Base-by-base conservation (phyloP, 495 filamentous ascomycete genomes). In the Talaromyces proteolyticus region DNA sequence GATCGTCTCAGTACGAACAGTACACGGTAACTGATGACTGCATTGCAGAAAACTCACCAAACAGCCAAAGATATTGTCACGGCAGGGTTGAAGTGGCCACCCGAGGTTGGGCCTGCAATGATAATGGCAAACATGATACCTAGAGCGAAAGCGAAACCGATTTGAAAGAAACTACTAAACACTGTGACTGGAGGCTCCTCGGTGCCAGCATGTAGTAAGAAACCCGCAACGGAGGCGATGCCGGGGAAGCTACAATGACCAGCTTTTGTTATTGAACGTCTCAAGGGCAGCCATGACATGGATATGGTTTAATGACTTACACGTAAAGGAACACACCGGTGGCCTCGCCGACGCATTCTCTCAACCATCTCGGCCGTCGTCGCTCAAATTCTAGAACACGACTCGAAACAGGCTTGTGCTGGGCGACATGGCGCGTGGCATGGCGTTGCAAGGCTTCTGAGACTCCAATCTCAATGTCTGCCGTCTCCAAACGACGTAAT, bases 71-170 rank as follows among this genome's bases (percentile, higher is more conserved):
- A 68, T 26, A 79, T 60, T 4, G 75, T 77, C 36, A 79, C 67
- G 26, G 72, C 71, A 3, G 75, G 73, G 47, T 75, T 75, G 53
- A 78, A 77, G 52, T 79, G 76, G 7, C 76, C 76, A 51, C 76
- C 76, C 12, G 70, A 74, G 0, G 72, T 76, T 6, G 74, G 57
- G 42, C 67, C 76, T 47, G 73, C 76, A 36, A 68, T 69, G 43
- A 77, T 74, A 59, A 79, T 77, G 25, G 76, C 76, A 52, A 79
- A 77, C 11, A 73, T 68, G 51, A 79, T 79, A 8, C 76, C 76
- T 38, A 78, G 53, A 21, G 73, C 74, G 53, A 70, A 77, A 4
- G 73, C 70, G 53, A 60, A 72, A 21, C 75, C 75, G 45, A 77
- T 74, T 46, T 72, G 66, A 53, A 77, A 70, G 43, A 79, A 51